Percentiles rank a stretch among this genome's conserved stretches.
Evolutionary conservation across 1,284 basidiomycete species (phyloP).

Genomic region (Pyrrhoderma lamaoense): DNA sequence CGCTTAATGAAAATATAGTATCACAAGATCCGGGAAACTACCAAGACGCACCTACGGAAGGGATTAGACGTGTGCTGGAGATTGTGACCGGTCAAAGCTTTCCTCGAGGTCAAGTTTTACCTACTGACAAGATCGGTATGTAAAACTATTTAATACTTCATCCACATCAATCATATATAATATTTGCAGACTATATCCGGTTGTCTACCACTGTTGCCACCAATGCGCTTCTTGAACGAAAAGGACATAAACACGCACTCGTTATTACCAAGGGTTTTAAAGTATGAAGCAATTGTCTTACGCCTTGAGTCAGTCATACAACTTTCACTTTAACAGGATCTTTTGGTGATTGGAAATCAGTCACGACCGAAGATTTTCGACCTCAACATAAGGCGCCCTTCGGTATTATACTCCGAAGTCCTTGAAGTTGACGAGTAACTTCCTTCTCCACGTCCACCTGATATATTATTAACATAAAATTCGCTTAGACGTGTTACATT

Average conservation of each 20-base stretch:
- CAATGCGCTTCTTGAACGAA: conserved; percentile 91
- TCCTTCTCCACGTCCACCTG: too few species aligned
- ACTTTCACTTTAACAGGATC: conserved; percentile 39
- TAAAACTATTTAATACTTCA: conserved; percentile 14
- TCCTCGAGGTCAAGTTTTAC: conserved; percentile 57
- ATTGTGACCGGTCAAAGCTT: conserved; percentile 62
- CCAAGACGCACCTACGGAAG: conserved; percentile 89
- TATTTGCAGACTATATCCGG: conserved; percentile 73
- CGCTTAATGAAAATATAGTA: conserved; percentile 36
- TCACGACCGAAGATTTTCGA: conserved; percentile 87
- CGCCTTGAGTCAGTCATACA: conserved; percentile 20
- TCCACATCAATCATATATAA: conserved; percentile 2
- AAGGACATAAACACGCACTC: conserved; percentile 86
- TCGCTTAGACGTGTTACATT: conserved; percentile 77
- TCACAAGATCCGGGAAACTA: conserved; percentile 87
- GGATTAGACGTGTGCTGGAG: conserved; percentile 87
- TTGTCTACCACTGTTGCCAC: conserved; percentile 95
- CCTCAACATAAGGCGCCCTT: conserved; percentile 74
- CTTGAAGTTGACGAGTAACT: conserved; percentile 77
- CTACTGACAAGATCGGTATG: conserved; percentile 79
- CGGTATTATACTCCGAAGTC: conserved; percentile 75
- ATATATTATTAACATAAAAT: too few species aligned
- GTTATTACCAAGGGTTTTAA: conserved; percentile 91
- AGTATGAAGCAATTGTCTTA: conserved; percentile 14
- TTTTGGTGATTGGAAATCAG: conserved; percentile 89